These are phyloP conservation scores for Raffaelea deltoideospora DNA, from an alignment of 2,329 filamentous ascomycete genomes.

Conservation along the genomic window DNA sequence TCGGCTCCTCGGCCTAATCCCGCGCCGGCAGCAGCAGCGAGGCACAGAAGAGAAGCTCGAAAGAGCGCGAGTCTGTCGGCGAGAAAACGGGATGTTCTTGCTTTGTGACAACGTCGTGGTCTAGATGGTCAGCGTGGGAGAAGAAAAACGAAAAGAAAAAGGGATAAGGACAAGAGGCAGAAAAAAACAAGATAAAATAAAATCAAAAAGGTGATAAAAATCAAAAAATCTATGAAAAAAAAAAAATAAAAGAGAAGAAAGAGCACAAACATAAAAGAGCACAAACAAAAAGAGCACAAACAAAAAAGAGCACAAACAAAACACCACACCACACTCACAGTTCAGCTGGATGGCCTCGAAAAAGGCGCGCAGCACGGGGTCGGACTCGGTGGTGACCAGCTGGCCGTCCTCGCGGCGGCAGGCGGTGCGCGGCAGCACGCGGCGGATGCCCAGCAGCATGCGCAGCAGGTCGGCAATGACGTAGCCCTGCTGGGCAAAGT, in stretches of 20 bases:
- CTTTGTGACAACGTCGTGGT: conserved; percentile 25
- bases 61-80: conserved; percentile 28
- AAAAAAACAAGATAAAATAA: no score
- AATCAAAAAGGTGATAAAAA: no score
- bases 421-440: conserved; percentile 38
- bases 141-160: neutral
- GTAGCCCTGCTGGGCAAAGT: conserved; percentile 43
- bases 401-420: conserved; percentile 29
- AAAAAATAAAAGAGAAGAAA: neutral
- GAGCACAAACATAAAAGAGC: no score
- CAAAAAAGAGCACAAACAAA: neutral
- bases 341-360: conserved; percentile 41
- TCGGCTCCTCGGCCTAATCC: conserved; percentile 8
- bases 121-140: conserved; percentile 11
- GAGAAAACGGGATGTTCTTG: conserved; percentile 37
- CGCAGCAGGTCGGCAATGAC: conserved; percentile 42
- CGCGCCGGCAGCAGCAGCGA: conserved; percentile 21
- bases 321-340: conserved; percentile 27
- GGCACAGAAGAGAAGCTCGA: conserved; percentile 29
- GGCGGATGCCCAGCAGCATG: conserved; percentile 47
- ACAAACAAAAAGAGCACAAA: no score
- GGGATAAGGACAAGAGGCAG: no score
- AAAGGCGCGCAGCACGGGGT: conserved; percentile 30
- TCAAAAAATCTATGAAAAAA: no score
- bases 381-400: conserved; percentile 28